Conservation (phyloP, 768 basidiomycete species). For the Kwoniella shandongensis region DNA sequence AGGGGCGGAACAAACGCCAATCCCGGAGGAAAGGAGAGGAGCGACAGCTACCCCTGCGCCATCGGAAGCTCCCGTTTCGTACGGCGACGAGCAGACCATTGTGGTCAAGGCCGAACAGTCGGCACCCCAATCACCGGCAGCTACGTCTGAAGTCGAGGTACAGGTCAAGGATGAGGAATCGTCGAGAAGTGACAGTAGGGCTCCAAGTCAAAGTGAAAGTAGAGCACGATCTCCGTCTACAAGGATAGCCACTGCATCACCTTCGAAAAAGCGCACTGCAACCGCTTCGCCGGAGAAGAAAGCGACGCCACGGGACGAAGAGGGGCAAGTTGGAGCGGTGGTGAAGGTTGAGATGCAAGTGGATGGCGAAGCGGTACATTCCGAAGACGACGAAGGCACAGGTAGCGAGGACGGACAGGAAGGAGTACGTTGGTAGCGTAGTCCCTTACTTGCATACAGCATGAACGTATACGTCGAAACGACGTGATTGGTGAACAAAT, state of each 20-base stretch:
- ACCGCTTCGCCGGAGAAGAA: background rate
- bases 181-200: background rate
- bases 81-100: too few relatives aligned
- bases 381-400: background rate
- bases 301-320: background rate
- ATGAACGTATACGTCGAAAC: too few relatives aligned
- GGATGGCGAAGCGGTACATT: background rate
- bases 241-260: background rate
- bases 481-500: too few relatives aligned
- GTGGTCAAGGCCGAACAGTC: too few relatives aligned
- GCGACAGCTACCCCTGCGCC: too few relatives aligned
- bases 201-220: background rate
- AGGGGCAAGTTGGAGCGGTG: background rate
- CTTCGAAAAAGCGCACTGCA: background rate
- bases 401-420: constrained; percentile 7
- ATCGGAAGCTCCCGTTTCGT: too few relatives aligned
- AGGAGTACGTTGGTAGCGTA: constrained; percentile 12
- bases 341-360: background rate
- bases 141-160: too few relatives aligned
- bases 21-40: constrained; percentile 7
- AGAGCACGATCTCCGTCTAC: constrained; percentile 3
- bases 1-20: background rate
- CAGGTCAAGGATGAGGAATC: constrained; percentile 5
- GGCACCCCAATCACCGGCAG: too few relatives aligned
- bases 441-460: too few relatives aligned